Conservation (phyloP, 2,329 filamentous ascomycete genomes). For the Pseudogymnoascus sp. region DNA sequence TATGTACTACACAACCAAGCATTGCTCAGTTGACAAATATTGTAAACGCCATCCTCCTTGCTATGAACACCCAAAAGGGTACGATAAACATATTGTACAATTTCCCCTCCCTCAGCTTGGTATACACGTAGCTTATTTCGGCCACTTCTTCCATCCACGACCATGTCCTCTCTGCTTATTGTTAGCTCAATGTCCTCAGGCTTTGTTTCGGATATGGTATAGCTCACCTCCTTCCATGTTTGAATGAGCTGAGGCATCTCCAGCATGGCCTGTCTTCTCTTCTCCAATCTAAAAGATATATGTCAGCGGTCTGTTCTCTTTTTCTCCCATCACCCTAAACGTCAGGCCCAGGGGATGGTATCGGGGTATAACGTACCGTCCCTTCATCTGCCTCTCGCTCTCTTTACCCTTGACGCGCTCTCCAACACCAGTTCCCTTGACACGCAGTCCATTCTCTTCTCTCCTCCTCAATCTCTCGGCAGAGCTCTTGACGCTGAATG, state of each 20-base stretch:
- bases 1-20: slow-evolving; percentile 2
- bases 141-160: slow-evolving; percentile 67
- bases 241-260: slow-evolving; percentile 88
- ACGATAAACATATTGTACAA: slow-evolving; percentile 7
- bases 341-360: not conserved
- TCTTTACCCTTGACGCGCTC: slow-evolving; percentile 92
- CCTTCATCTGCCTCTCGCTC: slow-evolving; percentile 80
- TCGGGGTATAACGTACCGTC: slow-evolving; percentile 45
- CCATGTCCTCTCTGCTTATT: slow-evolving; percentile 55
- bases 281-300: slow-evolving; percentile 57
- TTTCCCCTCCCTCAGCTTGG: not conserved
- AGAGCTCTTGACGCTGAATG: slow-evolving; percentile 66
- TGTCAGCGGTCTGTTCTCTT: not conserved
- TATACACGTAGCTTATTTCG: slow-evolving; percentile 34
- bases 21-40: slow-evolving; percentile 4
- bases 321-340: not conserved
- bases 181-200: slow-evolving; percentile 29
- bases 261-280: slow-evolving; percentile 85
- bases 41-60: slow-evolving; percentile 10
- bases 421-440: slow-evolving; percentile 89
- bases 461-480: slow-evolving; percentile 61
- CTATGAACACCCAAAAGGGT: slow-evolving; percentile 6
- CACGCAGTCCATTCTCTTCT: slow-evolving; percentile 69
- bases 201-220: not conserved
- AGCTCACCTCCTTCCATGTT: slow-evolving; percentile 81